Evolutionary conservation across 768 basidiomycete genomes (phyloP).

Genomic region (Dentipellis fragilis): DNA sequence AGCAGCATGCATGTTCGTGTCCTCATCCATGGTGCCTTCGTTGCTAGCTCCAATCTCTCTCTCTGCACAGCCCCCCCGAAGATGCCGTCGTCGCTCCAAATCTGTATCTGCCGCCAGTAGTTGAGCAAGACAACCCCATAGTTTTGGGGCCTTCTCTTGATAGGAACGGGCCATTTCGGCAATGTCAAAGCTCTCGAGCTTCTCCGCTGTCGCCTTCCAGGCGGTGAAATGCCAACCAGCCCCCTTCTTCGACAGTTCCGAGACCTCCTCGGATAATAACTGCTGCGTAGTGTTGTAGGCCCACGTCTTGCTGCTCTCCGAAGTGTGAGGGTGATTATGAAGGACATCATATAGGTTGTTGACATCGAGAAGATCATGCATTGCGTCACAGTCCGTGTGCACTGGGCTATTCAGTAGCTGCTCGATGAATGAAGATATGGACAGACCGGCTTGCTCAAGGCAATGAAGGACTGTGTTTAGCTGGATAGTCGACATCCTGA

Average conservation of each 20-base stretch:
- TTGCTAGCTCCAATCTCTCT: too few species aligned
- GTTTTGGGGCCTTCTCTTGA: neutral
- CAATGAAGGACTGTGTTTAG: too few species aligned
- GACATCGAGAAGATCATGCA: neutral
- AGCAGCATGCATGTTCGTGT: too few species aligned
- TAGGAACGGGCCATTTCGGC: neutral
- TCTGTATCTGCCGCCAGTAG: neutral
- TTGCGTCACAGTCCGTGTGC: too few species aligned
- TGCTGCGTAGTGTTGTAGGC: neutral
- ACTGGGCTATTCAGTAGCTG: too few species aligned
- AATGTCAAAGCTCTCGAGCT: neutral
- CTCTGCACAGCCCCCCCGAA: neutral
- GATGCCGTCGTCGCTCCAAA: neutral
- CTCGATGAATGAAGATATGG: too few species aligned
- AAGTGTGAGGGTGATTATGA: neutral
- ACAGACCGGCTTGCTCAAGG: too few species aligned
- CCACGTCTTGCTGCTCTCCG: neutral
- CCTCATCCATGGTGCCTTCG: too few species aligned
- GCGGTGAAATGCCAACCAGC: neutral
- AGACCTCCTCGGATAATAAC: neutral
- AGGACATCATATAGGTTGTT: neutral
- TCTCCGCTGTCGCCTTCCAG: neutral
- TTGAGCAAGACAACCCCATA: neutral
- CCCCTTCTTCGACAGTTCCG: neutral
- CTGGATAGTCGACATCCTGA: too few species aligned